A percentile compares a stretch with the other conserved stretches of the same genome.
Evolutionary conservation across 2,329 filamentous ascomycete genomes (phyloP).

Genomic region (Penicillium frequentans): DNA sequence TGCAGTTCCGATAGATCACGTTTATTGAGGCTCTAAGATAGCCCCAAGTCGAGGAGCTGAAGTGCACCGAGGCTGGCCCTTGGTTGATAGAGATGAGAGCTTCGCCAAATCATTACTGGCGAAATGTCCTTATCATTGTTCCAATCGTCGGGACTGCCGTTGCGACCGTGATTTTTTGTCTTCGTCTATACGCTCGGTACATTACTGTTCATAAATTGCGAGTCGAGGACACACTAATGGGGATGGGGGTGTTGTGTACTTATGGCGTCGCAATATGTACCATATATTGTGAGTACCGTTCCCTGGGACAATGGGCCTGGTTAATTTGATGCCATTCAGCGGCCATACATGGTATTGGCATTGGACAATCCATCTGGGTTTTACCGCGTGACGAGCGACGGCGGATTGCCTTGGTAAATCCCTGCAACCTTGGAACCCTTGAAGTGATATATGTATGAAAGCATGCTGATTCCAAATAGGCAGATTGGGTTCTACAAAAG

Average conservation of each 20-base stretch:
- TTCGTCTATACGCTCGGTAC: conserved; percentile 16
- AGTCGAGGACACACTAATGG: conserved; percentile 19
- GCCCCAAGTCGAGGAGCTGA: background rate
- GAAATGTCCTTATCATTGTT: conserved; percentile 14
- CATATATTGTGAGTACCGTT: conserved; percentile 8
- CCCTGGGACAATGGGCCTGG: background rate
- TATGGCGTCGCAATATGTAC: conserved; percentile 14
- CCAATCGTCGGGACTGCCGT: conserved; percentile 13
- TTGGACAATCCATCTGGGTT: conserved; percentile 1
- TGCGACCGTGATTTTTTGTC: conserved; percentile 14
- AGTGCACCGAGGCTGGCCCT: background rate
- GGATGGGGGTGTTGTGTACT: conserved; percentile 12
- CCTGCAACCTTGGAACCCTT: background rate
- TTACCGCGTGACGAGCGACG: background rate
- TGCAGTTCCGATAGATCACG: too few species aligned
- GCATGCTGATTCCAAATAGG: background rate
- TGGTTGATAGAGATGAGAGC: background rate
- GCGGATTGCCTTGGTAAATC: conserved; percentile 8
- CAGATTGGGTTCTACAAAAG: conserved; percentile 21
- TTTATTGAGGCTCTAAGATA: too few species aligned
- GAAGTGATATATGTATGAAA: background rate
- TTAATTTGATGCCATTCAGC: conserved; percentile 5
- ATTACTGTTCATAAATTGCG: conserved; percentile 2
- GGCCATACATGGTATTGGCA: conserved; percentile 12
- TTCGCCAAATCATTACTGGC: conserved; percentile 9